Evolutionary conservation across 768 basidiomycete species (phyloP), one percentile per base, ranked within the genome.

Genomic region (Tulasnella sp.): DNA sequence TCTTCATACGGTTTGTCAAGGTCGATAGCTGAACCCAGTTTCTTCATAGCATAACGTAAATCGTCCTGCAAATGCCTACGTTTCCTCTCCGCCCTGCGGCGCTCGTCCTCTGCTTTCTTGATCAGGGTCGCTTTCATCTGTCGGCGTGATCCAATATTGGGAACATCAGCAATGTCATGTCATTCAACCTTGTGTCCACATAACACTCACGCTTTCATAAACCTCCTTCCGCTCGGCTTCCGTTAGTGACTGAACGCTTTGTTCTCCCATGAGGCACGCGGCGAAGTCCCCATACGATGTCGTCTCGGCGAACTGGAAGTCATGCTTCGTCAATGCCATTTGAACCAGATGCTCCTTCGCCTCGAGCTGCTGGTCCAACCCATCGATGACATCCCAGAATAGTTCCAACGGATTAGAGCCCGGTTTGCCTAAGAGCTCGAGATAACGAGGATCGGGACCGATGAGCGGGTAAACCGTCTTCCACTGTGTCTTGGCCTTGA

Each of bases 381-480:
- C 76, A 70, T 99, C 96, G 46, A 96, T 85, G 9, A 78, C 69
- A 70, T 98, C 94, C 91, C 92, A 96, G 72, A 96, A 98, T 3
- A 98, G 78, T 66, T 99, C 96, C 29, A 99, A 77, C 0, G 94
- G 93, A 64, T 88, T 92, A 1, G 92, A 94, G 12, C 96, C 96
- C 7, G 89, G 88, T 65, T 86, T 88, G 15, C 96, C 94, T 17
- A 98, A 81, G 71, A 98, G 82, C 61, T 79, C 76, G 44, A 85
- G 75, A 72, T 98, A 99, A n/a, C 90, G 81, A 45, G 78, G 75
- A 67, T 96, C 90, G 31, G 83, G 75, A 5, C 75, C 74, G 72
- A 98, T 83, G 22, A 75, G 71, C 0, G 88, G 84, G 65, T 92
- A 92, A 25, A 92, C 78, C 34, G 85, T 78, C 69, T 92, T 92